These are phyloP conservation scores for Silene latifolia DNA, from an alignment of 148 eudicot species.

Conservation along the genomic window DNA sequence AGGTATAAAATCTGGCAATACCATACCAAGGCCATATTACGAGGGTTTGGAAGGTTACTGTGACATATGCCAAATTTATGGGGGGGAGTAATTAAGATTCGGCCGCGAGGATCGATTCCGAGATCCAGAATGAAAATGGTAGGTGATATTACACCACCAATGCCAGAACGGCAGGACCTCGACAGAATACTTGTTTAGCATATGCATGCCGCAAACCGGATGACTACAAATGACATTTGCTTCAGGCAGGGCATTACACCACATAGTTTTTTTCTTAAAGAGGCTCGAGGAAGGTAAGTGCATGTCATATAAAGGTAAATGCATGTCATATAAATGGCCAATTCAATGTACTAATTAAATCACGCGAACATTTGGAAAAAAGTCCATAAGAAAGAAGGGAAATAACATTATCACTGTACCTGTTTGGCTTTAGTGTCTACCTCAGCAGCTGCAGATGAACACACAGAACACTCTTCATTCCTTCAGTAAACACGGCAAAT, in stretches of 20 bases:
- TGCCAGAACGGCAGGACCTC: too few relatives aligned
- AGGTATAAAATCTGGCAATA: background rate
- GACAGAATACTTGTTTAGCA: too few relatives aligned
- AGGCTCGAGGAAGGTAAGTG: background rate
- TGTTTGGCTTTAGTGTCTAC: constrained; percentile 49
- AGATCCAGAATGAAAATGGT: too few relatives aligned
- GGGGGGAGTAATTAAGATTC: too few relatives aligned
- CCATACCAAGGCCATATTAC: too few relatives aligned
- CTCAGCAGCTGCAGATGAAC: constrained; percentile 43
- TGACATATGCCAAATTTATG: too few relatives aligned
- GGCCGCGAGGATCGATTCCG: too few relatives aligned
- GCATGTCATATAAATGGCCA: background rate
- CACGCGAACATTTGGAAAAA: background rate
- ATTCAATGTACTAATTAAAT: background rate
- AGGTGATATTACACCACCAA: too few relatives aligned
- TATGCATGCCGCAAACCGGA: too few relatives aligned
- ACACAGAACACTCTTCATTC: constrained; percentile 44
- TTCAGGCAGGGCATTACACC: background rate
- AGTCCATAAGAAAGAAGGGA: background rate
- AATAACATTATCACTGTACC: constrained; percentile 33
- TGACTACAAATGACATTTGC: background rate
- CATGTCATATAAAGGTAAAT: background rate
- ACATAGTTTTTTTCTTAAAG: background rate
- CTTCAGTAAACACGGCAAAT: constrained; percentile 34
- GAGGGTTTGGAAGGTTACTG: too few relatives aligned